These are phyloP conservation scores for Leccinellum rugosiceps DNA, from an alignment of 768 basidiomycete species.

Conservation along the genomic window DNA sequence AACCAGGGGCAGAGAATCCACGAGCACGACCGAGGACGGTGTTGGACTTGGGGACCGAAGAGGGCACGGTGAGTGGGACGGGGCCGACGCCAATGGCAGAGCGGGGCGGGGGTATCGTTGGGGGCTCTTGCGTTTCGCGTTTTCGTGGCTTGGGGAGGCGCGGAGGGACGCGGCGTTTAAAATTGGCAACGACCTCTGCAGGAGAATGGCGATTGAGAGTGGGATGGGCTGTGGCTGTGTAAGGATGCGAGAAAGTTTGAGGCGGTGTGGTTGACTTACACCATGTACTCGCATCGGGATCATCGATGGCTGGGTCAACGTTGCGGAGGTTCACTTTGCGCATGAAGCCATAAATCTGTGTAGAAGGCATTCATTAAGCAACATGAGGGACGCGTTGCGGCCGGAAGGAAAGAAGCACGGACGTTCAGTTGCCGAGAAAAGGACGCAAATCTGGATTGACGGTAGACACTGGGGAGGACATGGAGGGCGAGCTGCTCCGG, in stretches of 20 bases:
- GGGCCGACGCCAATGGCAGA: slow-evolving; percentile 70
- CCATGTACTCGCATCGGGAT: slow-evolving; percentile 96
- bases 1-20: slow-evolving; percentile 81
- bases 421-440: slow-evolving; percentile 98
- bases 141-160: slow-evolving; percentile 87
- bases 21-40: slow-evolving; percentile 59
- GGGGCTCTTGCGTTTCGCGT: slow-evolving; percentile 66
- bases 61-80: slow-evolving; percentile 61
- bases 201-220: slow-evolving; percentile 89
- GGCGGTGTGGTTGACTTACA: slow-evolving; percentile 54
- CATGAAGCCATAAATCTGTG: slow-evolving; percentile 97
- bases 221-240: slow-evolving; percentile 66
- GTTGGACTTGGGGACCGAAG: slow-evolving; percentile 34
- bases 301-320: slow-evolving; percentile 91
- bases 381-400: slow-evolving; percentile 18
- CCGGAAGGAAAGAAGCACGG: slow-evolving; percentile 35
- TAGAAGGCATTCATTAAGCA: slow-evolving; percentile 21
- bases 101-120: slow-evolving; percentile 70
- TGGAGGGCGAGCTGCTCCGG: slow-evolving; percentile 93
- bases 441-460: slow-evolving; percentile 95
- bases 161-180: slow-evolving; percentile 93
- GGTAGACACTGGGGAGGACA: slow-evolving; percentile 90
- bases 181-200: slow-evolving; percentile 87
- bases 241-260: slow-evolving; percentile 17
- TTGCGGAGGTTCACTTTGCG: slow-evolving; percentile 95